Base-by-base conservation (phyloP, 257 asterid species). In the Scutellaria barbata region DNA sequence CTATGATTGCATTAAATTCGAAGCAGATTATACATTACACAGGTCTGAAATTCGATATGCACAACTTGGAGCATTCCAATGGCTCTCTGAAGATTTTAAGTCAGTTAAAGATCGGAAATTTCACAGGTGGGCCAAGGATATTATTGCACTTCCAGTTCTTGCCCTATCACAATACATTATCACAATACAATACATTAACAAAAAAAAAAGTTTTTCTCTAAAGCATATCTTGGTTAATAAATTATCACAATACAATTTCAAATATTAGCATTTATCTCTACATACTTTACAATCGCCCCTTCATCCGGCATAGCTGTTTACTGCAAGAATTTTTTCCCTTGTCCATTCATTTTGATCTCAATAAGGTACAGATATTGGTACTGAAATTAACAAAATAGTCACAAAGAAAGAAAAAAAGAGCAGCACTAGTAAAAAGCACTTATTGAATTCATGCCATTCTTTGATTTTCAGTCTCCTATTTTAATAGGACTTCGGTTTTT, bases 1-100 rank as follows among this genome's bases (percentile, higher is more conserved):
- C 42, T 48, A 62, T 62, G 45, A 47, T 63, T 41, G 63, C 14
- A n/a, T 48, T 7, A 22, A 17, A 47, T 20, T 16, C 48, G 48
- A 58, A 57, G 37, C 74, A 74, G 22, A 40, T 37, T 7, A 16
- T 69, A 54, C 48, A 30, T 60, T 60, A 60, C 17, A 14, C 50
- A 56, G 6, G 1, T 48, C 71, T 7, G 42, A 14, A 22, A 17
- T 8, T 37, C 17, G 8, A 41, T 55, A 35, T 30, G 50, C 50
- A 69, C 66, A 3, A 25, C 63, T 35, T 55, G 43, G 13, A 42
- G 56, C 67, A 57, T 35, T 33, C 58, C 35, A 56, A 70, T 16
- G 75, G 48, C 67, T 56, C 46, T 5, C 18, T 57, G 18, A 9
- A 42, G 17, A 59, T 4, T 18, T 10, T 30, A 6, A 16, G 59